A percentile compares a stretch with the other conserved stretches of the same genome.
Conservation (phyloP, 352 stramenopile genomes). For the Phytophthora pseudosyringae region DNA sequence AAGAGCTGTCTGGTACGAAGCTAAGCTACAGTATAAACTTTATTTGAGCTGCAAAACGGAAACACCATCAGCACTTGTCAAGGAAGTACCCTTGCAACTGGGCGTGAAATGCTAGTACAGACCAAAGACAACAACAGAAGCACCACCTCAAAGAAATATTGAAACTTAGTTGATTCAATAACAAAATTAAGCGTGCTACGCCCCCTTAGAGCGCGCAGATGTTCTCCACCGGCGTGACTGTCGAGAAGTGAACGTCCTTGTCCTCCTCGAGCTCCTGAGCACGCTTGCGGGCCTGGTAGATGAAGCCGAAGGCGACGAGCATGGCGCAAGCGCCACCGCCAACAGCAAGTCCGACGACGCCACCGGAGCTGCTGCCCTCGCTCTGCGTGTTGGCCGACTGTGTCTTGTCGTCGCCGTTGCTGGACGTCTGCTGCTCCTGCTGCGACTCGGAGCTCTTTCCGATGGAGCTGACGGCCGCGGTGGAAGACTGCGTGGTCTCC, state of each 20-base stretch:
- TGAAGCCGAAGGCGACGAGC: conserved; percentile 73
- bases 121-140: conserved; percentile 1
- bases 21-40: conserved; percentile 13
- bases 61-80: too few species aligned
- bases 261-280: conserved; percentile 61
- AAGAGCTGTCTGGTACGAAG: background rate
- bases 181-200: conserved; percentile 7
- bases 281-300: conserved; percentile 79
- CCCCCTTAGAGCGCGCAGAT: conserved; percentile 60
- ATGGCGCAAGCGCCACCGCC: conserved; percentile 44
- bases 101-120: too few species aligned
- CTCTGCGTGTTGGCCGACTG: conserved; percentile 57
- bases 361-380: background rate
- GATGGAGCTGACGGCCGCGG: conserved; percentile 28
- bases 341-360: conserved; percentile 38
- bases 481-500: conserved; percentile 30
- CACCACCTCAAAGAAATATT: conserved; percentile 30
- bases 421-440: conserved; percentile 29
- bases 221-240: conserved; percentile 58
- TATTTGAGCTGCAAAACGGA: background rate
- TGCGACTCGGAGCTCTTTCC: conserved; percentile 36
- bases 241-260: conserved; percentile 58
- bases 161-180: conserved; percentile 26
- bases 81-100: too few species aligned
- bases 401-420: conserved; percentile 28